Base-by-base conservation (phyloP, 345 rosid genomes). In the Salix viminalis region DNA sequence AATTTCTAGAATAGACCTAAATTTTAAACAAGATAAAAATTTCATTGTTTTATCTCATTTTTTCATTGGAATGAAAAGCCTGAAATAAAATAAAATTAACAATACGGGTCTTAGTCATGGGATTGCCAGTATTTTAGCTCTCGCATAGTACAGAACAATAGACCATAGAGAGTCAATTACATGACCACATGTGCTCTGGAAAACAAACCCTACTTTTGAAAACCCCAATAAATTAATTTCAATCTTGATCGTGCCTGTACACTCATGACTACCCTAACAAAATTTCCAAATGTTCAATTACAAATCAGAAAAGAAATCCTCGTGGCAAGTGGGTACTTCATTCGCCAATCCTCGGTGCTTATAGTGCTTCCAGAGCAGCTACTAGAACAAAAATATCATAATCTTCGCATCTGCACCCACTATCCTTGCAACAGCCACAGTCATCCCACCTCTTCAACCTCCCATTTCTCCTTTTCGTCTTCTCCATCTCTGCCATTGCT, bases 291-390 rank as follows among this genome's bases (percentile, higher is more conserved):
- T 9, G 26, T 1, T 4, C 6, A 34, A 5, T 0, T 34, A 34
- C 0, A 34, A 34, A 0, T 34, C 37, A 8, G 24, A 44, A 13
- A 19, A 10, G 37, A 24, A 54, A 30, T 23, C 39, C 34, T 32
- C 46, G 30, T 37, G 30, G 21, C 24, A 2, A 65, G 67, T 26
- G n/a, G 36, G 23, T 65, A 0, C 28, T 58, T n/a, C 0, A 58
- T 65, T 34, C 32, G 68, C 68, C 68, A 32, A 65, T 16, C 68
- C 19, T 16, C 32, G 68, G 68, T 65, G 68, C 44, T 66, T 86
- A 86, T 4, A 83, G 75, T 73, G 87, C 87, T 56, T 89, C 88
- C 7, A 91, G 69, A 71, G 88, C 88, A 36, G 80, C 90, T 26
- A 72, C 88, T 6, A 84, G 34, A 23, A 87, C 88, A 82, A 88